These are phyloP conservation scores for Coemansia sp. DNA, from an alignment of 192 early-diverging fungal genomes.

Conservation along the genomic window DNA sequence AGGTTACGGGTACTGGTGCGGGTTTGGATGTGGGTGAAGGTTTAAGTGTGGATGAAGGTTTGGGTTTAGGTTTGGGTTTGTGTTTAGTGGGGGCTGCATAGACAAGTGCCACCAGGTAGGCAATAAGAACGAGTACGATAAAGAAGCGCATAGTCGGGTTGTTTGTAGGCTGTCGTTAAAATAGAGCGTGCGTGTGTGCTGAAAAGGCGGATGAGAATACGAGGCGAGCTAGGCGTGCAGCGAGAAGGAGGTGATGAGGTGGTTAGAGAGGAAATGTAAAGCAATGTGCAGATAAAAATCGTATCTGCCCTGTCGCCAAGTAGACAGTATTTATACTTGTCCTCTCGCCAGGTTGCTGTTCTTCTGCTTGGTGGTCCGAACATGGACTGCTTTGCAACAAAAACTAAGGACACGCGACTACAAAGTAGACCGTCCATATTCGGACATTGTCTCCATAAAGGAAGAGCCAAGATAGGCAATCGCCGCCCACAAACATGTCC, in stretches of 20 bases:
- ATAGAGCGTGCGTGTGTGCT: neutral
- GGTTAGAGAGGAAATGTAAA: neutral
- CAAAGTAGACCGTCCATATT: neutral
- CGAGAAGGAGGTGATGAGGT: neutral
- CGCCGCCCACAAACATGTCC: neutral
- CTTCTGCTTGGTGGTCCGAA: neutral
- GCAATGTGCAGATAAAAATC: neutral
- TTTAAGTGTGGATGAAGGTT: too few species aligned
- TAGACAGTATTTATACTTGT: neutral
- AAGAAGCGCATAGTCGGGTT: neutral
- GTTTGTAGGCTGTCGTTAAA: neutral
- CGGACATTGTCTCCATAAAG: neutral
- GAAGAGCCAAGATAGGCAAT: neutral
- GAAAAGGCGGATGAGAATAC: neutral
- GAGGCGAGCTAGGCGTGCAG: neutral
- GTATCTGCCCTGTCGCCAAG: neutral
- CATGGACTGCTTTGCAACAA: neutral
- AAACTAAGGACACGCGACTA: neutral
- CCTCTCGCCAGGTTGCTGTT: neutral
- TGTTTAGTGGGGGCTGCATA: neutral
- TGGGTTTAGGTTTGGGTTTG: too few species aligned
- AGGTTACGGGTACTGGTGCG: neutral
- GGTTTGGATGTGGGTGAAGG: neutral
- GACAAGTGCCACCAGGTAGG: neutral
- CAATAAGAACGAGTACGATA: neutral